Evolutionary conservation across 345 rosid species (phyloP).

Genomic region (Rhizophora mangle): DNA sequence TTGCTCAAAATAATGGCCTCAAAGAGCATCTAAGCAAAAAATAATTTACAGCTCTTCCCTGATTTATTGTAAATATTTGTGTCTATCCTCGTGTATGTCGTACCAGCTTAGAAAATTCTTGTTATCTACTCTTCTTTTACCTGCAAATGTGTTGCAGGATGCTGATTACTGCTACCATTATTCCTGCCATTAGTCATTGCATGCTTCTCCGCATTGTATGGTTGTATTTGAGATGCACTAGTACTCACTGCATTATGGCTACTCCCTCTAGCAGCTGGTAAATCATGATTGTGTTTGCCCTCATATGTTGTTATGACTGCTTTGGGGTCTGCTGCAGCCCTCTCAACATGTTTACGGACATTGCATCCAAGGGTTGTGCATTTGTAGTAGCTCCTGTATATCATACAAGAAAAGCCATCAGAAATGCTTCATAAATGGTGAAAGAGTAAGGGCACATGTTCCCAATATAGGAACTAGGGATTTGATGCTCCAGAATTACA

Average conservation of each 20-base stretch:
- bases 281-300: slow-evolving; percentile 82
- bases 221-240: slow-evolving; percentile 21
- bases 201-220: slow-evolving; percentile 19
- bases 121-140: slow-evolving; percentile 67
- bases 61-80: not conserved
- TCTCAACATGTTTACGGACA: slow-evolving; percentile 88
- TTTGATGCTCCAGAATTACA: not conserved
- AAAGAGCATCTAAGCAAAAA: slow-evolving; percentile 1
- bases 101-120: slow-evolving; percentile 14
- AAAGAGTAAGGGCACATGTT: not conserved
- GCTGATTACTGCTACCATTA: slow-evolving; percentile 34
- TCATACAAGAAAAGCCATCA: not conserved
- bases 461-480: not conserved
- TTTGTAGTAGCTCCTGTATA: slow-evolving; percentile 83
- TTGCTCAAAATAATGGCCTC: slow-evolving; percentile 14
- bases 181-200: slow-evolving; percentile 24
- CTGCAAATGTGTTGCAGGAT: slow-evolving; percentile 44
- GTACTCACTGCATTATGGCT: slow-evolving; percentile 31
- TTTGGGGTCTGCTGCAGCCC: slow-evolving; percentile 73
- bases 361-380: slow-evolving; percentile 82
- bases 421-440: no score
- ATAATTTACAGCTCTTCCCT: no score
- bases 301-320: slow-evolving; percentile 92
- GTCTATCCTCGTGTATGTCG: slow-evolving; percentile 3
- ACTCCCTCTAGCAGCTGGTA: slow-evolving; percentile 67